phyloP scores from a whole-genome alignment of 2,329 filamentous ascomycete genomes.

The Fusarium chlamydosporum region DNA sequence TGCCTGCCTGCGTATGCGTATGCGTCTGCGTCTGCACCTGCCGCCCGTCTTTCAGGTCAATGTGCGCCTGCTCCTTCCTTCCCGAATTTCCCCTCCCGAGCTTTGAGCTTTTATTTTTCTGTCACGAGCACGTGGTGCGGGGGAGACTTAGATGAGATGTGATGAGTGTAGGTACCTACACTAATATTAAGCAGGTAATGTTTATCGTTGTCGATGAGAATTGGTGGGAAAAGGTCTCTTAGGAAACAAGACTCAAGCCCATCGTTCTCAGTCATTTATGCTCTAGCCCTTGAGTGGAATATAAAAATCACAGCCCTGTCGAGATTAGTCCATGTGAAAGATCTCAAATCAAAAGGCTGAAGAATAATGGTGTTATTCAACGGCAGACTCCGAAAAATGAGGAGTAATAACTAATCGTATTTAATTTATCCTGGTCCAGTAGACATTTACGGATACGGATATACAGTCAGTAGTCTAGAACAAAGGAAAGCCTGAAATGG shows the following conservation, averaged over 20 bases:
- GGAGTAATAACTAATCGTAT: constrained; percentile 3
- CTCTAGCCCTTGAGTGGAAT: constrained; percentile 22
- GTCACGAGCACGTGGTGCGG: constrained; percentile 46
- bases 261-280: neutral
- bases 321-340: neutral
- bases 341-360: neutral
- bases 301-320: neutral
- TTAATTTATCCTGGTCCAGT: constrained; percentile 17
- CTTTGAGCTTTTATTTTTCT: constrained; percentile 19
- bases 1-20: neutral
- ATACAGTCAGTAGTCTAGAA: constrained; percentile 4
- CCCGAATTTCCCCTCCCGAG: constrained; percentile 7
- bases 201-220: too few relatives aligned
- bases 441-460: constrained; percentile 15
- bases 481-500: neutral
- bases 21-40: constrained; percentile 10
- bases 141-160: constrained; percentile 26
- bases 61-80: constrained; percentile 1
- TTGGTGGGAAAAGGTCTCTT: too few relatives aligned
- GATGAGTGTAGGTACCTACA: neutral
- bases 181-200: too few relatives aligned
- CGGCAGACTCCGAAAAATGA: constrained; percentile 31
- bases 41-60: constrained; percentile 1
- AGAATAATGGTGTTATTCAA: constrained; percentile 28
- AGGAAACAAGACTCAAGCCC: too few relatives aligned